phyloP scores from a whole-genome alignment of 331 rosid species.

The Malus hybrid region DNA sequence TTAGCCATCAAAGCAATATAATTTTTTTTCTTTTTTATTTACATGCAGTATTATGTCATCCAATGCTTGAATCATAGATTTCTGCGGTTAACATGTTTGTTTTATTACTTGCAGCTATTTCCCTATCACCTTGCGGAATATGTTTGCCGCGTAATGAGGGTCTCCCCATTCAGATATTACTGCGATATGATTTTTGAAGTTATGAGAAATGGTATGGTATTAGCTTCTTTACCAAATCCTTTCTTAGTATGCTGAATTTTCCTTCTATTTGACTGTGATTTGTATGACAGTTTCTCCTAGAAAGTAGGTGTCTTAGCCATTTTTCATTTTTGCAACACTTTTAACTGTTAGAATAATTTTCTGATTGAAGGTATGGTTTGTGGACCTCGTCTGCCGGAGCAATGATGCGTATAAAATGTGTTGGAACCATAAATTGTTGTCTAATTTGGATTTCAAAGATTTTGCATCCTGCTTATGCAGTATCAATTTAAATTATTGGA shows the following conservation, averaged over 20 bases:
- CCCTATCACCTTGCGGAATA: conserved; percentile 92
- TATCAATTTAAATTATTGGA: background rate
- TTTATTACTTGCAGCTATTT: conserved; percentile 71
- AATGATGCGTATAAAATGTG: background rate
- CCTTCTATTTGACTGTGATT: background rate
- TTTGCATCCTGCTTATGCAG: background rate
- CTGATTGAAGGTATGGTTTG: background rate
- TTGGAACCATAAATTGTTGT: background rate
- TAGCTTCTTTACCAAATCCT: conserved; percentile 19
- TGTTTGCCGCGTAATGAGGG: conserved; percentile 93
- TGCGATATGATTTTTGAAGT: conserved; percentile 96
- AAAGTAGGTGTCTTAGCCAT: background rate
- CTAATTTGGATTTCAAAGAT: background rate
- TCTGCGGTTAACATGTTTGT: conserved; percentile 20
- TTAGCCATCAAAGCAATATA: background rate
- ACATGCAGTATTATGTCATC: no score
- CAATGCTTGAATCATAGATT: background rate
- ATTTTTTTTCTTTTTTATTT: background rate
- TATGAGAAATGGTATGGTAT: conserved; percentile 76
- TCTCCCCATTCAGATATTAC: conserved; percentile 92
- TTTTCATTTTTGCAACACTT: background rate
- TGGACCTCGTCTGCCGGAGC: background rate
- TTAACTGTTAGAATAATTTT: background rate
- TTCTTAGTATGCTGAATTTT: background rate
- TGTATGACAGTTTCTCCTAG: background rate